These are phyloP conservation scores for Saprolegnia diclina DNA, from an alignment of 352 stramenopile species.

Conservation along the genomic window DNA sequence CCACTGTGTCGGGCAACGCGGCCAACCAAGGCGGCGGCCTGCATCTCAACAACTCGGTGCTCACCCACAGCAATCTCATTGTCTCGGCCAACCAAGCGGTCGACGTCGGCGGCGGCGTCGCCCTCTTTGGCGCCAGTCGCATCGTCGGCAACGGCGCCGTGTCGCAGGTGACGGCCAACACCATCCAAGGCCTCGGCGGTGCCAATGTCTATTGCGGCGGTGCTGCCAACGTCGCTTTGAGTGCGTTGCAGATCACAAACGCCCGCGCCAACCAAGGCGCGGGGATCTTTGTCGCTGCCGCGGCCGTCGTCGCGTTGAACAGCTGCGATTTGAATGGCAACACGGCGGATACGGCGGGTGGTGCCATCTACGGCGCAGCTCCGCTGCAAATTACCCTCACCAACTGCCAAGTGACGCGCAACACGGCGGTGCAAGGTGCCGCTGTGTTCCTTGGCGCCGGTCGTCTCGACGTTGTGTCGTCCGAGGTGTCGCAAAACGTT, in stretches of 20 bases:
- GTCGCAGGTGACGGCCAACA: constrained; percentile 1
- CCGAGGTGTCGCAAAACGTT: background rate
- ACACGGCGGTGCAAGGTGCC: background rate
- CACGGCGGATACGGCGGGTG: background rate
- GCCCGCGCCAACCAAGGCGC: background rate
- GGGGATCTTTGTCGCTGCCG: background rate
- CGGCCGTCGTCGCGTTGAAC: background rate
- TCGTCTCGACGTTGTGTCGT: background rate
- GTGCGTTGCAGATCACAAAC: background rate
- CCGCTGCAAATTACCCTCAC: background rate
- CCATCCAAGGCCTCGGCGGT: background rate
- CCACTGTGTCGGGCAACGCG: background rate
- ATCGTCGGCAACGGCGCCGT: background rate
- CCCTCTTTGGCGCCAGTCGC: background rate
- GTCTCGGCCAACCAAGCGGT: background rate
- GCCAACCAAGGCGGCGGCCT: constrained; percentile 2
- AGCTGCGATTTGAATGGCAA: background rate
- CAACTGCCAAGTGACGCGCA: background rate
- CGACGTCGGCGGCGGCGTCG: constrained; percentile 3
- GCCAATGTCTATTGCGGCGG: constrained; percentile 13
- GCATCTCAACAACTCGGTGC: background rate
- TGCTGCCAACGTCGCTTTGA: background rate
- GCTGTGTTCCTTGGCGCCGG: background rate
- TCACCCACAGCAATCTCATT: background rate
- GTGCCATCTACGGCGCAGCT: background rate